Evolutionary conservation across 371 early-diverging fungal genomes (phyloP), one percentile per base, ranked within the genome.

Genomic region (Actinomucor elegans): DNA sequence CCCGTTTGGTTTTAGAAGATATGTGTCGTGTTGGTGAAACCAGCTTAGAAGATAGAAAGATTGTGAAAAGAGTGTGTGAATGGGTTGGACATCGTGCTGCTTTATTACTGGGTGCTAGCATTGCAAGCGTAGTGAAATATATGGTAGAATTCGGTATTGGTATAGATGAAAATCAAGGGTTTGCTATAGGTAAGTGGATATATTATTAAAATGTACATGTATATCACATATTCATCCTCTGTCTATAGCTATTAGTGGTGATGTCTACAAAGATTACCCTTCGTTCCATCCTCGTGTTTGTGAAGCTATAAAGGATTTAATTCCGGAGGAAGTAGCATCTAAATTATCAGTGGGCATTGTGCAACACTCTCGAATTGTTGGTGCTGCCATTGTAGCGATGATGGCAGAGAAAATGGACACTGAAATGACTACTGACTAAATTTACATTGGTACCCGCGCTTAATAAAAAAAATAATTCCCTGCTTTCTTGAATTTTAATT

Each of bases 301-400:
- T 44, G 68, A 73, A 48, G 57, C 71, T 14, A 48, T 77, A 11
- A 71, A 71, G 28, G 63, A 59, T 9, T 42, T 73, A 1, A 67
- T 77, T 43, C 69, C 73, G 11, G 65, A 70, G 41, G 60, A 73
- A 23, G 55, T 77, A 10, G 68, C 77, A 0, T 49, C 65, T 4
- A 68, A 61, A 48, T 28, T 77, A 26, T 73, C 77, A 1, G 71
- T 77, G 0, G 77, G 71, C n/a, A 69, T 77, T 35, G 73, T 77
- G 21, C 64, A 73, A 48, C 66, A 69, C 44, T 73, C 73, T 24
- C 61, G 77, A 28, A 72, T 77, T 59, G 77, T 77, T 10, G 77
- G 77, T 42, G 73, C 73, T 8, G 77, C 77, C 29, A 73, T 77
- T 51, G 73, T 77, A 17, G 77, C 77, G 18, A 77, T 77, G 77